phyloP scores from a whole-genome alignment of 495 filamentous ascomycete genomes.

The Tuber brumale region DNA sequence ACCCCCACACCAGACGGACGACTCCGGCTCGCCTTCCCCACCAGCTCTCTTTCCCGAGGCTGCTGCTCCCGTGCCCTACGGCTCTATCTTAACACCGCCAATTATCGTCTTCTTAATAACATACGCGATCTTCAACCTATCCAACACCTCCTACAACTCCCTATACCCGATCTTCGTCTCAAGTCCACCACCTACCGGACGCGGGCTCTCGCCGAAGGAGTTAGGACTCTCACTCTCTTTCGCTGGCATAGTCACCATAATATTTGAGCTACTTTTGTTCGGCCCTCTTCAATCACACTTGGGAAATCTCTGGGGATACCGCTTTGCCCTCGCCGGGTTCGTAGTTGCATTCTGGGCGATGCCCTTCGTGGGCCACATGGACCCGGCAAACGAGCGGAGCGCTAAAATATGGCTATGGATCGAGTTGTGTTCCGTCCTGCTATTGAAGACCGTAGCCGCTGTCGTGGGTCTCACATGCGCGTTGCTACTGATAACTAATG shows the following conservation, averaged over 20 bases:
- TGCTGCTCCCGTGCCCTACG: conserved; percentile 43
- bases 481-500: conserved; percentile 87
- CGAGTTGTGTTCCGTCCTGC: conserved; percentile 69
- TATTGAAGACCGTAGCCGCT: conserved; percentile 81
- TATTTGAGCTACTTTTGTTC: conserved; percentile 83
- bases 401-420: conserved; percentile 59
- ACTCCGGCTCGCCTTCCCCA: conserved; percentile 38
- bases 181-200: conserved; percentile 64
- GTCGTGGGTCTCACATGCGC: conserved; percentile 86
- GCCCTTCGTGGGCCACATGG: conserved; percentile 79
- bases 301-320: conserved; percentile 79
- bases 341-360: conserved; percentile 75
- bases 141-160: conserved; percentile 83
- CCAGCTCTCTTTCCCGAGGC: conserved; percentile 44
- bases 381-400: conserved; percentile 46
- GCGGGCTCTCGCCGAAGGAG: conserved; percentile 64
- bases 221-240: conserved; percentile 84
- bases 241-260: conserved; percentile 72
- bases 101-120: conserved; percentile 72
- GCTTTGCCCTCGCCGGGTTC: conserved; percentile 71
- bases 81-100: conserved; percentile 63
- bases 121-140: conserved; percentile 80
- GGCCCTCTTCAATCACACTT: conserved; percentile 68
- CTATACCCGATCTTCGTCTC: conserved; percentile 88
- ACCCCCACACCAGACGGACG: conserved; percentile 26